Percentiles rank a stretch among this genome's conserved stretches.
Evolutionary conservation across 192 early-diverging fungal genomes (phyloP).

Genomic region (Coemansia sp.): DNA sequence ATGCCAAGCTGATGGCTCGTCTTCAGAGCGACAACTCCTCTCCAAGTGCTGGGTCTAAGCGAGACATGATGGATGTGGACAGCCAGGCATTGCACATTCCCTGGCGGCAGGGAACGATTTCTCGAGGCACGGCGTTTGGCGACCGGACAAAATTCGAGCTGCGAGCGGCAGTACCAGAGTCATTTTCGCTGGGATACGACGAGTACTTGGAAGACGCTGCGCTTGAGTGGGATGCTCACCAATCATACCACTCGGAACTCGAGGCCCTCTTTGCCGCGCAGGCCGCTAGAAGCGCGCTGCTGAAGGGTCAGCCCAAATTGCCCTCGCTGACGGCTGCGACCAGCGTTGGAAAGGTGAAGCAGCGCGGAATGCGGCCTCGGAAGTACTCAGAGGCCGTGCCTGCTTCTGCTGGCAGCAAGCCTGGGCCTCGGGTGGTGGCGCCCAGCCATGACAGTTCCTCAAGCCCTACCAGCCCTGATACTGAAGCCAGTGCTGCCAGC

Average conservation of each 20-base stretch:
- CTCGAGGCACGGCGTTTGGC: background rate
- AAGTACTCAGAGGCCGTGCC: constrained; percentile 50
- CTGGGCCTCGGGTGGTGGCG: background rate
- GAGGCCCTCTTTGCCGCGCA: constrained; percentile 44
- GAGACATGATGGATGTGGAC: constrained; percentile 19
- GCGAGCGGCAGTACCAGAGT: constrained; percentile 34
- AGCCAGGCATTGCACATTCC: constrained; percentile 32
- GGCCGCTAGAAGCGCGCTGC: constrained; percentile 20
- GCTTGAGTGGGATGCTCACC: constrained; percentile 48
- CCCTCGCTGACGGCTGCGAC: background rate
- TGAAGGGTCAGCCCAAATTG: background rate
- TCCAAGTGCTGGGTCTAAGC: background rate
- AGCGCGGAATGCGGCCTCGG: constrained; percentile 43
- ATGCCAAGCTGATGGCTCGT: constrained; percentile 47
- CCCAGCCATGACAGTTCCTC: background rate
- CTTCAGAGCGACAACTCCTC: constrained; percentile 25
- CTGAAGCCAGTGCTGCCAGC: background rate
- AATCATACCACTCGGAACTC: constrained; percentile 41
- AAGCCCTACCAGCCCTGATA: background rate
- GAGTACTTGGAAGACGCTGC: constrained; percentile 59
- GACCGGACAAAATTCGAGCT: constrained; percentile 20
- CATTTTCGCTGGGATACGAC: constrained; percentile 48
- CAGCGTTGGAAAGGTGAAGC: constrained; percentile 8
- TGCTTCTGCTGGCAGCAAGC: background rate
- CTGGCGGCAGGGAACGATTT: constrained; percentile 22